phyloP scores from a whole-genome alignment of 1,139 yeast species.

The Citeromyces hawaiiensis region DNA sequence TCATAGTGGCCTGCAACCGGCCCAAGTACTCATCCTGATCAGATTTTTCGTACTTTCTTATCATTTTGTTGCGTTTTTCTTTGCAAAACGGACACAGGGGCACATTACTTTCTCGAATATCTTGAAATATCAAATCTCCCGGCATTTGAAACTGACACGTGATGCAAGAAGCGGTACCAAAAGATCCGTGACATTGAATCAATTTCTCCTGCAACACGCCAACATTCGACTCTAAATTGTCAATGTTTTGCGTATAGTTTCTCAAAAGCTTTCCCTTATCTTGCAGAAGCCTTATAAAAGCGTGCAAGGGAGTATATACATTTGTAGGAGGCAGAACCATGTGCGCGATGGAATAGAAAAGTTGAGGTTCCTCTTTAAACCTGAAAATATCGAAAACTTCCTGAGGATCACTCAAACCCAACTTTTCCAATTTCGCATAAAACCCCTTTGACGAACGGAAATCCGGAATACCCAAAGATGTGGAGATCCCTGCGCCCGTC shows the following conservation, averaged over 20 bases:
- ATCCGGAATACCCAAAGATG: conserved; percentile 89
- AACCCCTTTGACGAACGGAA: conserved; percentile 86
- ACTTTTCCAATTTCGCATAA: conserved; percentile 53
- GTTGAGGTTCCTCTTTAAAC: conserved; percentile 66
- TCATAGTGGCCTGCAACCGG: conserved; percentile 8
- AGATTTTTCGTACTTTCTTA: conserved; percentile 15
- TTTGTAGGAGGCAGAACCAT: conserved; percentile 73
- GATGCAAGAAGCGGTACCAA: conserved; percentile 81
- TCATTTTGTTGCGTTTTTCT: conserved; percentile 23
- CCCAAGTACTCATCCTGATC: conserved; percentile 11
- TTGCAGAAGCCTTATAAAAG: conserved; percentile 63
- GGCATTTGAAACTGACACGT: conserved; percentile 60
- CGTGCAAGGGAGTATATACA: conserved; percentile 75
- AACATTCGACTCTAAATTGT: conserved; percentile 76
- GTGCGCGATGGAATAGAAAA: conserved; percentile 81
- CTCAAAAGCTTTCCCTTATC: conserved; percentile 70
- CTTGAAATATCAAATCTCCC: conserved; percentile 54
- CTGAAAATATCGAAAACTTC: conserved; percentile 77
- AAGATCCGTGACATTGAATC: conserved; percentile 94
- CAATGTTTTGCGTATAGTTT: conserved; percentile 92
- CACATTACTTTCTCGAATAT: conserved; percentile 45
- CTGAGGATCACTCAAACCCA: conserved; percentile 84
- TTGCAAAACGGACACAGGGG: conserved; percentile 67
- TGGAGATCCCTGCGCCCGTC: conserved; percentile 95
- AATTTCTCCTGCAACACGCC: conserved; percentile 60